phyloP scores from a whole-genome alignment of 2,329 filamentous ascomycete species.

The Alternaria ventricosa region DNA sequence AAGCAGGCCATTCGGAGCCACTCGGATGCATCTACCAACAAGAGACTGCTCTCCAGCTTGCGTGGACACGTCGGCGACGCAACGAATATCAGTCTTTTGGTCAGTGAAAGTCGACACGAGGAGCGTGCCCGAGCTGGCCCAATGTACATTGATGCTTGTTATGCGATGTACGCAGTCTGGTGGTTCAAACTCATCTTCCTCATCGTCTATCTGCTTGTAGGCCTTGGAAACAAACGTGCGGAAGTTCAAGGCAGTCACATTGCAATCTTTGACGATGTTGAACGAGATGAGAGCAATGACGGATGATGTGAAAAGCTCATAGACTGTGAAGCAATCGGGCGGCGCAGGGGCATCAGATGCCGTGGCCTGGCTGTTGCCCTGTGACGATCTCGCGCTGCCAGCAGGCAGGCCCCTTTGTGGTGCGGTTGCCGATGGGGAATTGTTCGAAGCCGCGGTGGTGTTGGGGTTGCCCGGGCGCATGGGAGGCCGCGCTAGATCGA shows the following conservation, averaged over 20 bases:
- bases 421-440: conserved; percentile 26
- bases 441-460: conserved; percentile 22
- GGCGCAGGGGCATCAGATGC: conserved; percentile 26
- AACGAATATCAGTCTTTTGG: conserved; percentile 28
- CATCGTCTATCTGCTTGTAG: conserved; percentile 9
- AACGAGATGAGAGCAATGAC: conserved; percentile 46
- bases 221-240: conserved; percentile 45
- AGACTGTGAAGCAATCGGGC: conserved; percentile 42
- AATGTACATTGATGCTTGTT: conserved; percentile 40
- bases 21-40: conserved; percentile 39
- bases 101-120: conserved; percentile 40
- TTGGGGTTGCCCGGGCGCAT: conserved; percentile 29
- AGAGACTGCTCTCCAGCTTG: conserved; percentile 26
- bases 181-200: conserved; percentile 7
- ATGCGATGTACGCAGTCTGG: conserved; percentile 27
- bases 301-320: conserved; percentile 48
- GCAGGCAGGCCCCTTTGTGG: conserved; percentile 28
- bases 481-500: conserved; percentile 42
- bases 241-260: conserved; percentile 45
- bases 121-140: conserved; percentile 45
- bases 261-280: conserved; percentile 39
- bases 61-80: conserved; percentile 20
- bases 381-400: conserved; percentile 24
- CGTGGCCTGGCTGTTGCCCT: conserved; percentile 21
- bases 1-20: conserved; percentile 44